These are phyloP conservation scores for Colletotrichum sublineola DNA, from an alignment of 2,329 filamentous ascomycete genomes.

Conservation along the genomic window DNA sequence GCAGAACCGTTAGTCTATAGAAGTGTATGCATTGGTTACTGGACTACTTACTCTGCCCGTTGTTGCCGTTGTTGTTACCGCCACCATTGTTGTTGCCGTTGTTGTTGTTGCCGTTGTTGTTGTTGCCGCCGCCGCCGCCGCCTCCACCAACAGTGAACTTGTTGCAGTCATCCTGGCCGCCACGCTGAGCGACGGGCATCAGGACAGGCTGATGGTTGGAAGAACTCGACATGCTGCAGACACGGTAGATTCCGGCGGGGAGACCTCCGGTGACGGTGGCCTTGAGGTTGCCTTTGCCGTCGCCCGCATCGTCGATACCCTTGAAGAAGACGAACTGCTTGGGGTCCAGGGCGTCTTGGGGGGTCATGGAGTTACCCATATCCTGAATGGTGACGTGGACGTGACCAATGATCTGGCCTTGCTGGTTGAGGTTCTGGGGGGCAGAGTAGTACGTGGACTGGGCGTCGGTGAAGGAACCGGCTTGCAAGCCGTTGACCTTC, in stretches of 20 bases:
- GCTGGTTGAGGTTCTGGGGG: constrained; percentile 64
- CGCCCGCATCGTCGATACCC: constrained; percentile 73
- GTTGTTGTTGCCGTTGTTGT: constrained; percentile 42
- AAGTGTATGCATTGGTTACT: not conserved
- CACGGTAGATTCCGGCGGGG: constrained; percentile 72
- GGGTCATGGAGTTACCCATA: constrained; percentile 64
- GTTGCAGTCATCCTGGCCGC: constrained; percentile 73
- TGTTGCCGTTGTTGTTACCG: constrained; percentile 42
- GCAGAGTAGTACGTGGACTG: constrained; percentile 71
- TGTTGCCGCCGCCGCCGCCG: constrained; percentile 45
- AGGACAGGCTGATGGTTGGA: constrained; percentile 76
- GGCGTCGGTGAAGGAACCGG: constrained; percentile 74
- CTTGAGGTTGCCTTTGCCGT: constrained; percentile 66
- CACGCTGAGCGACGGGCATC: constrained; percentile 77
- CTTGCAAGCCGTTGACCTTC: constrained; percentile 64
- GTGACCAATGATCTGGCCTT: constrained; percentile 69
- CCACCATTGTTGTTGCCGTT: constrained; percentile 41
- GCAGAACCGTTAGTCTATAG: constrained; percentile 3
- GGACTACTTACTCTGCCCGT: constrained; percentile 7
- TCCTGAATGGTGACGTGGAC: constrained; percentile 72
- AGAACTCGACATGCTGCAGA: constrained; percentile 74
- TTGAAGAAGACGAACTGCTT: constrained; percentile 73
- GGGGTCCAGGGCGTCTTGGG: constrained; percentile 65
- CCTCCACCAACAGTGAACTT: constrained; percentile 44
- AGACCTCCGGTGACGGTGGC: constrained; percentile 70